These are phyloP conservation scores for Nicotiana benthamiana DNA, from an alignment of 257 asterid genomes.

Conservation along the genomic window DNA sequence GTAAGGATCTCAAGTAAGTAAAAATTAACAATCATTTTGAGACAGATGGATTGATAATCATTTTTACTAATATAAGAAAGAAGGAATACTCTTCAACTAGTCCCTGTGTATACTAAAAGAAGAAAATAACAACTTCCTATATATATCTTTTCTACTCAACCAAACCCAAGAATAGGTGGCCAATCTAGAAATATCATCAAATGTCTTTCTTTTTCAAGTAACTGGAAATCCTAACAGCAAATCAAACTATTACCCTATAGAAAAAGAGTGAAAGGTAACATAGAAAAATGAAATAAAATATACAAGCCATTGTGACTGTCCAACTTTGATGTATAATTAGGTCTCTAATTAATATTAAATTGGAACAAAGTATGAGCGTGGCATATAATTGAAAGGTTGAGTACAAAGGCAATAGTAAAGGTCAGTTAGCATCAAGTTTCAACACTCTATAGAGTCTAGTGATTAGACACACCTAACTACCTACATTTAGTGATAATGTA, in stretches of 20 bases:
- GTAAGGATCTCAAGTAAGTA: background rate
- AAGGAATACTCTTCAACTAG: background rate
- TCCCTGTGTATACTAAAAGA: background rate
- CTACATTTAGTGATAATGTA: constrained; percentile 4
- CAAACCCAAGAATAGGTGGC: background rate
- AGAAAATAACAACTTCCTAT: background rate
- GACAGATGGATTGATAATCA: background rate
- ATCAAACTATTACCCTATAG: background rate
- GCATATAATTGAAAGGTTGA: background rate
- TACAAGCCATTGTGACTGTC: background rate
- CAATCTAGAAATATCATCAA: background rate
- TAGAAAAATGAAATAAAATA: background rate
- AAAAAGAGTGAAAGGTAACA: background rate
- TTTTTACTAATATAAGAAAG: background rate
- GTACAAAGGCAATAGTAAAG: background rate
- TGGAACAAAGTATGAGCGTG: background rate
- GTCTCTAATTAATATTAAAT: background rate
- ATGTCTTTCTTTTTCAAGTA: background rate
- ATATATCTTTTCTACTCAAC: background rate
- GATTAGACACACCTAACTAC: constrained; percentile 22
- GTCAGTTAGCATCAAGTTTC: background rate
- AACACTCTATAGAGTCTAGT: background rate
- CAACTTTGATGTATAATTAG: background rate
- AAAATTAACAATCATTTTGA: background rate
- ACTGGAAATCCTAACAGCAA: background rate